phyloP scores from a whole-genome alignment of 1,284 basidiomycete genomes.

The Ganoderma lingzhi region DNA sequence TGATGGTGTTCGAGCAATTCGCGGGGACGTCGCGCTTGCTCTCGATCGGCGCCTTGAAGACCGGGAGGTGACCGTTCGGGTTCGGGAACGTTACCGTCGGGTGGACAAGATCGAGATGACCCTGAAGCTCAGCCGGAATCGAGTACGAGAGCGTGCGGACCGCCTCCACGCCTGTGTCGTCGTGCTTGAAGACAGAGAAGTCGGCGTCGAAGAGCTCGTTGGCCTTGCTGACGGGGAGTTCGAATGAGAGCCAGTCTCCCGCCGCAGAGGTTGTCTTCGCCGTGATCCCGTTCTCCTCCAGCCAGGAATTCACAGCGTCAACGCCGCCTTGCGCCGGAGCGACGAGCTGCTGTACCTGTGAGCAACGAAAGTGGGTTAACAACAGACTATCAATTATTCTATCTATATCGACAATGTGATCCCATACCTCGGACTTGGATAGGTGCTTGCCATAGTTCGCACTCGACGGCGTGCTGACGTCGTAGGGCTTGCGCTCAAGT shows the following conservation, averaged over 20 bases:
- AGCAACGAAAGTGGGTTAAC: background rate
- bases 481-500: slow-evolving; percentile 47
- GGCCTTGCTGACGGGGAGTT: slow-evolving; percentile 48
- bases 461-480: slow-evolving; percentile 45
- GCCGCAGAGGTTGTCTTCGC: slow-evolving; percentile 42
- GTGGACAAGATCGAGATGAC: slow-evolving; percentile 50
- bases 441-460: slow-evolving; percentile 44
- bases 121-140: slow-evolving; percentile 46
- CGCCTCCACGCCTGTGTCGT: slow-evolving; percentile 39
- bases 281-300: slow-evolving; percentile 46
- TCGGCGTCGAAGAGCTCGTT: slow-evolving; percentile 48
- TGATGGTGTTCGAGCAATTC: slow-evolving; percentile 52
- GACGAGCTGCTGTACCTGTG: slow-evolving; percentile 49
- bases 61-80: slow-evolving; percentile 28
- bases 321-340: slow-evolving; percentile 46
- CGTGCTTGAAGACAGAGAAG: slow-evolving; percentile 49
- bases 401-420: no score
- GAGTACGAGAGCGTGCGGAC: slow-evolving; percentile 53
- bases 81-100: slow-evolving; percentile 46
- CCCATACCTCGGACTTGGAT: slow-evolving; percentile 44
- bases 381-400: background rate
- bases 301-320: slow-evolving; percentile 47
- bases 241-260: slow-evolving; percentile 52
- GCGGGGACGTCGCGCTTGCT: slow-evolving; percentile 31
- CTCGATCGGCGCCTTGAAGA: slow-evolving; percentile 24